These are phyloP conservation scores for Chlamydomonas schloesseri DNA, from an alignment of 139 green algal genomes.

Conservation along the genomic window DNA sequence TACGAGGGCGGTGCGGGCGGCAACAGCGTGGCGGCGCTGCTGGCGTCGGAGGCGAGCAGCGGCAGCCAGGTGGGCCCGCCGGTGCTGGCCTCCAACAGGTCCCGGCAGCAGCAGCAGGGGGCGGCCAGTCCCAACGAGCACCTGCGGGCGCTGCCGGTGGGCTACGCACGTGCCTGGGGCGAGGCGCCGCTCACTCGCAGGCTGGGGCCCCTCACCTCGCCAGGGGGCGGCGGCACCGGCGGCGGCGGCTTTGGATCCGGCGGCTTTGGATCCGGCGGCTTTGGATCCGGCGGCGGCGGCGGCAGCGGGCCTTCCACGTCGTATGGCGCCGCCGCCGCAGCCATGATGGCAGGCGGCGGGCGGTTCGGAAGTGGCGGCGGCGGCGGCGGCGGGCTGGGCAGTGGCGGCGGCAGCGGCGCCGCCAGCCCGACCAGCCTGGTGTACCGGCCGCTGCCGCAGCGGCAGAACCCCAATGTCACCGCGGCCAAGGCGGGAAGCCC, in stretches of 20 bases:
- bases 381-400: no score
- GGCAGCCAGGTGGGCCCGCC: background rate
- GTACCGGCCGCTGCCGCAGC: constrained; percentile 7
- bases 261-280: background rate
- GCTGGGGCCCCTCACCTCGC: no score
- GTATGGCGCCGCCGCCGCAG: no score
- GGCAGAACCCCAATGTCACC: background rate
- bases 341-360: no score
- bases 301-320: no score
- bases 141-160: background rate
- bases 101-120: background rate
- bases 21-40: no score
- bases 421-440: background rate
- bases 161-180: constrained; percentile 8
- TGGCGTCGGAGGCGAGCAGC: background rate
- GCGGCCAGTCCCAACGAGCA: background rate
- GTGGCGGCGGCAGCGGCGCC: background rate
- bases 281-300: background rate
- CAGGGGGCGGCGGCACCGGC: background rate
- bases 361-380: no score
- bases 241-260: no score
- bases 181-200: background rate
- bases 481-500: constrained; percentile 36
- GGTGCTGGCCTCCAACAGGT: background rate
- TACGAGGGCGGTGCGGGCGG: no score